These are phyloP conservation scores for Paratrypanosoma confusum DNA, from an alignment of 208 protist genomes.

Conservation along the genomic window DNA sequence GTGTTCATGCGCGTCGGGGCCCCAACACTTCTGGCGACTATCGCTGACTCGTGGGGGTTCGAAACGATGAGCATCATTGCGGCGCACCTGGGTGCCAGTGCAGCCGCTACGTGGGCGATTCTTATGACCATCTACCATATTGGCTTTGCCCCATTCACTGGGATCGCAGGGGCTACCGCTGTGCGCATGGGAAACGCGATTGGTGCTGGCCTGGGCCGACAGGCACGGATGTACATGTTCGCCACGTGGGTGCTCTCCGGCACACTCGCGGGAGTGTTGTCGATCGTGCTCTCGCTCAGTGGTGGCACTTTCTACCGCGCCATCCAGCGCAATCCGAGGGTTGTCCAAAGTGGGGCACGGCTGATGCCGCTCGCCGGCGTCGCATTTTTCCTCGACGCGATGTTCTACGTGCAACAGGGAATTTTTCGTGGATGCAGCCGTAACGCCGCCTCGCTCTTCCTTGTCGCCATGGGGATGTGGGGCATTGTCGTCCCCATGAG, in stretches of 20 bases:
- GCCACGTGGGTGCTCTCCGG: conserved; percentile 1
- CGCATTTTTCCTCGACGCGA: conserved; percentile 14
- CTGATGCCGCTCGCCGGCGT: conserved; percentile 1
- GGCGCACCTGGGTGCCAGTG: conserved; percentile 10
- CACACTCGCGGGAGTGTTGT: not conserved
- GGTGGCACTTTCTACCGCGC: not conserved
- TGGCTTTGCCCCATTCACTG: conserved; percentile 14
- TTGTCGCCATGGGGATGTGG: conserved; percentile 16
- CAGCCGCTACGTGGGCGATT: conserved; percentile 14
- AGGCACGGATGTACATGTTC: conserved; percentile 14
- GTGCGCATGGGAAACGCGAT: conserved; percentile 21
- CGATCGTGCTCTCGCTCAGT: not conserved
- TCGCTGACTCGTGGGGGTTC: conserved; percentile 26
- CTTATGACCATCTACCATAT: conserved; percentile 16
- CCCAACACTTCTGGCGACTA: conserved; percentile 13
- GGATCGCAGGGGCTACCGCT: conserved; percentile 9
- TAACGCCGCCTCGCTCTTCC: conserved; percentile 5
- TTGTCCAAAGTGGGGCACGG: conserved; percentile 7
- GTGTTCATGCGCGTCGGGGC: conserved; percentile 13
- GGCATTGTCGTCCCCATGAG: conserved; percentile 14
- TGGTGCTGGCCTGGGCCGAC: conserved; percentile 11
- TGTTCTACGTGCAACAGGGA: conserved; percentile 21
- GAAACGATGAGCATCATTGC: conserved; percentile 16
- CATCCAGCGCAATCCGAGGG: conserved; percentile 14
- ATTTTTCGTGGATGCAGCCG: conserved; percentile 18